Evolutionary conservation across 2,329 filamentous ascomycete genomes (phyloP).

Genomic region (Hymenoscyphus occultus): DNA sequence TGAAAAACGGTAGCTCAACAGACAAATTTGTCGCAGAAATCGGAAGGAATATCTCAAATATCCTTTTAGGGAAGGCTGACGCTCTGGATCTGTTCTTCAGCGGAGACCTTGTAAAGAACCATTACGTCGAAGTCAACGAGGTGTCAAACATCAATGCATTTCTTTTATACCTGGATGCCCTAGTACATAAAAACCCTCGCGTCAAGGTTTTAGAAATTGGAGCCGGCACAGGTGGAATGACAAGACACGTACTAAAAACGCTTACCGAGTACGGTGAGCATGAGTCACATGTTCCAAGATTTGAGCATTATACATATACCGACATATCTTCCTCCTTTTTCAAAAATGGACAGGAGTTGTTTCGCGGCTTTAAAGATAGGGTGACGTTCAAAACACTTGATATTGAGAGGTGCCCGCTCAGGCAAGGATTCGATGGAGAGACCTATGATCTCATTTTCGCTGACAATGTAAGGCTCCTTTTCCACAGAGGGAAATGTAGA

Average conservation of each 20-base stretch:
- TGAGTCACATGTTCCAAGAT: neutral
- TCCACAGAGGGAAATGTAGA: neutral
- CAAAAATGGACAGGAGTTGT: slow-evolving; percentile 33
- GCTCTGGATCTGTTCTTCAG: neutral
- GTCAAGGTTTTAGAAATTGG: slow-evolving; percentile 36
- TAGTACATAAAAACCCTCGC: neutral
- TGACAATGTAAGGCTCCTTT: slow-evolving; percentile 16
- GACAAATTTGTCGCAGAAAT: neutral
- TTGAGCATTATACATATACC: slow-evolving; percentile 23
- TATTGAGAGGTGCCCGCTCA: slow-evolving; percentile 33
- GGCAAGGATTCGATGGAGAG: slow-evolving; percentile 37
- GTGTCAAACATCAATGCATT: slow-evolving; percentile 1
- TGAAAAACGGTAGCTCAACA: neutral
- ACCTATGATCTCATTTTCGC: slow-evolving; percentile 31
- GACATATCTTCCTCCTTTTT: slow-evolving; percentile 37
- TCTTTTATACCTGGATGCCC: slow-evolving; percentile 21
- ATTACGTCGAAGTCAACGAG: neutral
- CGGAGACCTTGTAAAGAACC: neutral
- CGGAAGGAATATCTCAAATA: neutral
- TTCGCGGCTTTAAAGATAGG: slow-evolving; percentile 27
- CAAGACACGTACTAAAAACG: slow-evolving; percentile 16
- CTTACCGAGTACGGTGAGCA: neutral
- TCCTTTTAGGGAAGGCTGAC: slow-evolving; percentile 1
- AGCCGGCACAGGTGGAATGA: slow-evolving; percentile 30
- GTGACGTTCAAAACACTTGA: slow-evolving; percentile 37